A percentile compares a stretch with the other conserved stretches of the same genome.
These are phyloP conservation scores for Ceratocystis colombiana DNA, from an alignment of 2,329 filamentous ascomycete species.

Conservation along the genomic window DNA sequence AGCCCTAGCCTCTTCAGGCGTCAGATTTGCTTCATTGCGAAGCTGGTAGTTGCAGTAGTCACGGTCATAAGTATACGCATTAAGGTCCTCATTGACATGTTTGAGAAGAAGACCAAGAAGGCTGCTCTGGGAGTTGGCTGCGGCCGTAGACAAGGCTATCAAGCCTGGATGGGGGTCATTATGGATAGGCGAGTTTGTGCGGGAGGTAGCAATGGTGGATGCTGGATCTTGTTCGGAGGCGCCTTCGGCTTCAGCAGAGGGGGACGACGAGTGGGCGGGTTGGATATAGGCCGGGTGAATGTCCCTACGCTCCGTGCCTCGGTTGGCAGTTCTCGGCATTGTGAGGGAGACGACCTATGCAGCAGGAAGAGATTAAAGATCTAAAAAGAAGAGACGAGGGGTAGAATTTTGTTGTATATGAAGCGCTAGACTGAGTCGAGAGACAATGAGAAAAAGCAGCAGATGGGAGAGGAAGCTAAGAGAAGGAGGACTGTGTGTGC, in stretches of 20 bases:
- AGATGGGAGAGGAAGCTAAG: neutral
- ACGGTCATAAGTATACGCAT: constrained; percentile 37
- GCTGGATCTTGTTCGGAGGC: constrained; percentile 8
- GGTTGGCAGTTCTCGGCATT: constrained; percentile 10
- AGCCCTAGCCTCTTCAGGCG: constrained; percentile 36
- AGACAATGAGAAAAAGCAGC: neutral
- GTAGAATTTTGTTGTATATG: neutral
- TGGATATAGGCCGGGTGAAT: constrained; percentile 10
- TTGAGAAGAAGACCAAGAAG: constrained; percentile 23
- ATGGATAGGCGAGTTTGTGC: neutral
- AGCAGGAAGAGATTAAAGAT: neutral
- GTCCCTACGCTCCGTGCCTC: neutral
- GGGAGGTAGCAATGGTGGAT: constrained; percentile 18
- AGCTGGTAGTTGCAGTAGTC: constrained; percentile 37
- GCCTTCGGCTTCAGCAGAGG: constrained; percentile 5
- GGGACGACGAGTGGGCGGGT: constrained; percentile 9
- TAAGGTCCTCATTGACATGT: constrained; percentile 38
- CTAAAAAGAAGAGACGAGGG: neutral
- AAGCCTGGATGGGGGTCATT: constrained; percentile 16
- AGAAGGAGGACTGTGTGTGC: neutral
- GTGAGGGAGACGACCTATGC: neutral
- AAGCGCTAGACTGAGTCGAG: neutral
- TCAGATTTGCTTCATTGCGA: constrained; percentile 31
- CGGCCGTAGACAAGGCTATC: constrained; percentile 18
- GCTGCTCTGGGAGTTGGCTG: constrained; percentile 20